Percentiles rank a stretch among this genome's conserved stretches.
Conservation (phyloP, 1,284 basidiomycete genomes). For the Austroboletus novae-zelandiae region DNA sequence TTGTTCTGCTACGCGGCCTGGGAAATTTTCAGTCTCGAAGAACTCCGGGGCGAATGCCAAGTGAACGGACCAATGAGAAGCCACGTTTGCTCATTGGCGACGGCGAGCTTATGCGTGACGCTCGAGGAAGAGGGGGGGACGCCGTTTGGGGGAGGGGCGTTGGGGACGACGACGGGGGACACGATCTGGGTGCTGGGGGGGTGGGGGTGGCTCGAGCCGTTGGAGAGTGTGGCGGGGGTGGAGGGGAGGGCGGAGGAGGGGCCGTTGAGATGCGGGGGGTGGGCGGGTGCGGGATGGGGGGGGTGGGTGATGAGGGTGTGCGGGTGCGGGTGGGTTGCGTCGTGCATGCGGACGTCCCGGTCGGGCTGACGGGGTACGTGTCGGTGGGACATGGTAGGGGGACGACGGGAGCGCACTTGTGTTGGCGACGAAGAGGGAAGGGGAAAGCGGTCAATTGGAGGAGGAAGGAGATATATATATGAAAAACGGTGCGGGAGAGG, state of each 20-base stretch:
- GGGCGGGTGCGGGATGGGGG: conserved; percentile 33
- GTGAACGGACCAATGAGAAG: conserved; percentile 74
- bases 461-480: conserved; percentile 55
- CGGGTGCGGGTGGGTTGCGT: conserved; percentile 46
- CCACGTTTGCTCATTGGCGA: conserved; percentile 91
- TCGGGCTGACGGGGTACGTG: conserved; percentile 60
- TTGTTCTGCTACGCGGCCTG: conserved; percentile 88
- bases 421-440: conserved; percentile 34
- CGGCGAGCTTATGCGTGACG: conserved; percentile 70
- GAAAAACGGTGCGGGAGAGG: conserved; percentile 42
- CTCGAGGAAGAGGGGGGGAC: conserved; percentile 39
- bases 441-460: conserved; percentile 44
- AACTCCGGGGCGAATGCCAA: neutral
- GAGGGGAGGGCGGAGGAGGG: conserved; percentile 33
- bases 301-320: conserved; percentile 41
- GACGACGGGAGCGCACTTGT: conserved; percentile 24
- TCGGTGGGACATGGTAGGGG: conserved; percentile 54
- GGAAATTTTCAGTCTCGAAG: conserved; percentile 18
- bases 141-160: conserved; percentile 40
- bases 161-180: conserved; percentile 49
- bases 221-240: conserved; percentile 42
- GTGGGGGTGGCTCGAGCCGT: conserved; percentile 40
- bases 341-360: conserved; percentile 63
- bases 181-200: conserved; percentile 35
- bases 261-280: conserved; percentile 54